Conservation (phyloP, 176 grass and related monocot genomes). For the Eremochloa ophiuroides region DNA sequence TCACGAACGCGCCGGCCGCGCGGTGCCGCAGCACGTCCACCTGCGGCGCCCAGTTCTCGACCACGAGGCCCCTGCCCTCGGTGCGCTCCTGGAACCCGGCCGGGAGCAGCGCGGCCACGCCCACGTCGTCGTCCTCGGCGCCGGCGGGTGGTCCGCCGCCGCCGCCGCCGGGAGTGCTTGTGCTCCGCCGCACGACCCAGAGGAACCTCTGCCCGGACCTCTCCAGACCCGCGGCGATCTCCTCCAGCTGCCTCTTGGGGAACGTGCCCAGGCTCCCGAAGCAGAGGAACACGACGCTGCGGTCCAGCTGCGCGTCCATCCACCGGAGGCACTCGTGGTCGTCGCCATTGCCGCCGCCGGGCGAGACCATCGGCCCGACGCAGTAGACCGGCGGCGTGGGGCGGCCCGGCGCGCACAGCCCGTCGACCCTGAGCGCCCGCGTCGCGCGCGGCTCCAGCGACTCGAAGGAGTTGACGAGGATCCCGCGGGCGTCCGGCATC, state of each 20-base stretch:
- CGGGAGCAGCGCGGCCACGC: not conserved
- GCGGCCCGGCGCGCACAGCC: not conserved
- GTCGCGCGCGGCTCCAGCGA: constrained; percentile 25
- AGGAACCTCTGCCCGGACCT: not conserved
- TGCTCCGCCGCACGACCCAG: constrained; percentile 4
- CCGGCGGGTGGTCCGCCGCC: not conserved
- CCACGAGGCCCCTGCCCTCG: not conserved
- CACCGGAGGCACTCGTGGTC: constrained; percentile 18
- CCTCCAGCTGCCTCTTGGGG: not conserved
- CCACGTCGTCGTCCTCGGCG: not conserved
- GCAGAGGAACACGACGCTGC: constrained; percentile 50
- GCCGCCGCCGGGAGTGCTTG: not conserved
- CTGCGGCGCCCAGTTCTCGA: constrained; percentile 26
- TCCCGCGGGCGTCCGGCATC: not conserved
- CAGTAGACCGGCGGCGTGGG: constrained; percentile 24
- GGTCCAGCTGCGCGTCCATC: constrained; percentile 27
- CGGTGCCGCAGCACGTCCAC: constrained; percentile 10
- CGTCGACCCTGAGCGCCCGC: not conserved
- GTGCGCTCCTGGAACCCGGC: not conserved
- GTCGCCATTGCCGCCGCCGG: not conserved
- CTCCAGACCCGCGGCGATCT: constrained; percentile 13
- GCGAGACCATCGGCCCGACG: constrained; percentile 6
- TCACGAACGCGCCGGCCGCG: constrained; percentile 28
- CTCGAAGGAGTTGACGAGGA: constrained; percentile 38
- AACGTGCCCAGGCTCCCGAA: constrained; percentile 29